Evolutionary conservation across 495 filamentous ascomycete species (phyloP), one percentile per base, ranked within the genome.

Genomic region (Penicillium tannophilum): DNA sequence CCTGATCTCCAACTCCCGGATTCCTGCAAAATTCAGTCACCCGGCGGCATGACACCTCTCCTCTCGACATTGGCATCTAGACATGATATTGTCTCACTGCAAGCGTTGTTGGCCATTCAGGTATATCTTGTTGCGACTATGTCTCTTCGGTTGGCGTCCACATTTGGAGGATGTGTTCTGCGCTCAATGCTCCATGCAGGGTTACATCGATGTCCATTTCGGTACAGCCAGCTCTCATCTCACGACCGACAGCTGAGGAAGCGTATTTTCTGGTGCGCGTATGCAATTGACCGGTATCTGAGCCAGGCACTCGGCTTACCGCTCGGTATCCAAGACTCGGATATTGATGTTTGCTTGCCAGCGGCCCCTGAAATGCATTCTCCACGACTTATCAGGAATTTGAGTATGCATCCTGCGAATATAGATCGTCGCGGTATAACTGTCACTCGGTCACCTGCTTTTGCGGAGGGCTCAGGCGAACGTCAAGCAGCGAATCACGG

Each of bases 221-320:
- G 75, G 1, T 78, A 75, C 59, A 63, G 63, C n/a, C 67, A 76
- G 46, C 69, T 78, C 44, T 73, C 70, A 9, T 71, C 71, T 7
- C 73, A 76, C 62, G 73, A 78, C 45, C 64, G 75, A 16, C 72
- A 76, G 24, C 54, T 78, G 49, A 69, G 75, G 12, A 78, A 78
- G 52, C 66, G 79, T 3, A 72, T 82, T 36, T 82, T 82, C 62
- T 82, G 79, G 79, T 79, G 73, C 52, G 77, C 76, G 0, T 82
- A 82, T 61, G 72, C 72, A 16, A 72, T 82, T 43, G 79, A 82
- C 57, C 67, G 79, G 9, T 82, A 78, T 53, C 58, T 82, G 23
- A 80, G 78, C 26, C 76, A 81, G 51, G 72, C 76, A 1, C 66
- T 82, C 12, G 79, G 79, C 0, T 62, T 78, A 16, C 75, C 75